phyloP scores from a whole-genome alignment of 129 eudicot genomes.

The Chrysanthemum makinoi region DNA sequence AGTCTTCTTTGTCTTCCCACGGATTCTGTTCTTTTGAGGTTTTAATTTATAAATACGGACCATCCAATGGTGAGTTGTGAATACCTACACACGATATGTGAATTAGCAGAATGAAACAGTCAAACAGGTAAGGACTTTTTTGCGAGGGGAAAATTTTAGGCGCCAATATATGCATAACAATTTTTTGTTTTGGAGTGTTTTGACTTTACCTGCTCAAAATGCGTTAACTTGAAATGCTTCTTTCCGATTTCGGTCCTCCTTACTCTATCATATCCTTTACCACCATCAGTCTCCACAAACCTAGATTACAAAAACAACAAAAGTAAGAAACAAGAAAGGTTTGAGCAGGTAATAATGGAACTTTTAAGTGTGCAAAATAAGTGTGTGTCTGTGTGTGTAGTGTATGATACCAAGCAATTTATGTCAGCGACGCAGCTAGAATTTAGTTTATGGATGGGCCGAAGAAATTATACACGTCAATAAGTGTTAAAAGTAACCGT shows the following conservation, averaged over 20 bases:
- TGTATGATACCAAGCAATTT: neutral
- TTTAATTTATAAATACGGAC: conserved; percentile 92
- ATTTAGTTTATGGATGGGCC: too few relatives aligned
- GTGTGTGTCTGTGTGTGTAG: neutral
- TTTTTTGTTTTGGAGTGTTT: neutral
- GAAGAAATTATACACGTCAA: too few relatives aligned
- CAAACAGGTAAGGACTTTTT: neutral
- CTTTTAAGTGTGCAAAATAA: neutral
- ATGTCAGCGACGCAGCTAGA: too few relatives aligned
- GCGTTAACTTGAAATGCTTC: conserved; percentile 73
- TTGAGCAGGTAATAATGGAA: neutral
- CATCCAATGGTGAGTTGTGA: conserved; percentile 99
- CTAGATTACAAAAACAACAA: neutral
- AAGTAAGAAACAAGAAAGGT: neutral
- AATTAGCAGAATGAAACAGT: conserved; percentile 4
- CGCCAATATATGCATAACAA: neutral
- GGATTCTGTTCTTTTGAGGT: conserved; percentile 84
- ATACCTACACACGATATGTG: conserved; percentile 47
- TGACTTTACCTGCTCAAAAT: conserved; percentile 48
- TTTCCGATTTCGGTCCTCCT: conserved; percentile 93
- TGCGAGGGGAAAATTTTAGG: neutral
- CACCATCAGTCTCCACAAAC: conserved; percentile 85
- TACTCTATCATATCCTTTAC: conserved; percentile 87
- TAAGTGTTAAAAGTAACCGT: too few relatives aligned
- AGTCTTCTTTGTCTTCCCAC: conserved; percentile 78